Evolutionary conservation across 2,329 filamentous ascomycete genomes (phyloP), one percentile per base, ranked within the genome.

Genomic region (Penicillium rolfsii): DNA sequence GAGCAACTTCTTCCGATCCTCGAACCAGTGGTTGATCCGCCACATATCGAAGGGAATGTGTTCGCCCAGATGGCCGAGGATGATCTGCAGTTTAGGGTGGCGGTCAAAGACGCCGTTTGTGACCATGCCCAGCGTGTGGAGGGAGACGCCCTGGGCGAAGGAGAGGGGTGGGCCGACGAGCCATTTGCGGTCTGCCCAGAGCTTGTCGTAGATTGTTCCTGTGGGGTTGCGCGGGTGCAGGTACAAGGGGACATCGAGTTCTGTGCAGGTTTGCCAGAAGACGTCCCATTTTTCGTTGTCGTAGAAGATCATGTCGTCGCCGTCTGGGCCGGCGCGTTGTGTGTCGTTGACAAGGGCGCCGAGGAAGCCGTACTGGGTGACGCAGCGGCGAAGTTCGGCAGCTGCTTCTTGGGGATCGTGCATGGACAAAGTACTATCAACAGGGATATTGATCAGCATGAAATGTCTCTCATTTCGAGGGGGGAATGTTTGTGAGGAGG

Each of bases 221-320:
- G 83, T 84, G 1, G 87, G 84, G 64, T 83, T 82, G 52, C 83
- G 78, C 0, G 86, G 87, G 71, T 89, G 87, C 0, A 89, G 78
- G 67, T 89, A 89, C 52, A 89, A 80, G 0, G 87, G 86, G 0
- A 88, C 86, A 59, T 88, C 84, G 0, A 89, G 81, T 46, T 87
- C 83, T 1, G 79, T 80, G 8, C 83, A 80, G 0, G 81, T 82
- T 12, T 79, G 69, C 87, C 87, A 89, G 79, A 89, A 89, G 24
- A 82, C 72, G 35, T 77, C 74, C 80, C 83, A 90, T 61, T 84
- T 81, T 0, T 82, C 79, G 8, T 81, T 77, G 68, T 89, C 87
- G 74, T 89, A 89, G 76, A 88, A 89, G 70, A 89, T 77, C 78
- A 86, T 84, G 26, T 82, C 81, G 58, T 87, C 84, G 40, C 85